These are phyloP conservation scores for Globisporangium cylindrosporum DNA, from an alignment of 352 stramenopile species.

Conservation along the genomic window DNA sequence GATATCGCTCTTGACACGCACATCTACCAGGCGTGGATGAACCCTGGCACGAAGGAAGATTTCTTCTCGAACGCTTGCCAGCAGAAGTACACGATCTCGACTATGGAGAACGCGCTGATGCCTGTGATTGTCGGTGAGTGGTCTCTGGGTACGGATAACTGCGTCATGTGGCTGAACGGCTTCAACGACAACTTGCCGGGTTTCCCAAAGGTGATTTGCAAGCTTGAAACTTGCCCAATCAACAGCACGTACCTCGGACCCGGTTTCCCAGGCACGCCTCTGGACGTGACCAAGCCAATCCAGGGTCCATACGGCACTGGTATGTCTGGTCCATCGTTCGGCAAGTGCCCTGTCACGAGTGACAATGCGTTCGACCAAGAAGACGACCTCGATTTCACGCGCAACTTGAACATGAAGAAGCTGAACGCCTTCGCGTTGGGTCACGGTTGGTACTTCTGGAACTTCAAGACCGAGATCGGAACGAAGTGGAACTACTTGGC, in stretches of 20 bases:
- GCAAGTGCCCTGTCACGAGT: conserved; percentile 83
- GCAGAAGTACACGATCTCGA: conserved; percentile 83
- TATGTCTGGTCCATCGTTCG: conserved; percentile 84
- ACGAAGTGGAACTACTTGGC: conserved; percentile 90
- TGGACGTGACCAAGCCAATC: conserved; percentile 84
- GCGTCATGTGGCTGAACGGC: conserved; percentile 82
- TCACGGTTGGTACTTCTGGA: conserved; percentile 96
- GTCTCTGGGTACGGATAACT: conserved; percentile 87
- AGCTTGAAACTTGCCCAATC: conserved; percentile 79
- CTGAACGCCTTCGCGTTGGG: conserved; percentile 89
- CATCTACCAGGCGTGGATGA: conserved; percentile 93
- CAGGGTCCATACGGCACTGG: conserved; percentile 83
- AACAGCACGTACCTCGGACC: conserved; percentile 87
- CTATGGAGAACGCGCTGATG: conserved; percentile 92
- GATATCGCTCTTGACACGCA: conserved; percentile 95
- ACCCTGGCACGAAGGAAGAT: conserved; percentile 56
- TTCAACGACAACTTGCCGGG: conserved; percentile 91
- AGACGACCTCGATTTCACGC: conserved; percentile 77
- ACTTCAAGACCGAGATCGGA: conserved; percentile 93
- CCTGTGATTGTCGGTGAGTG: conserved; percentile 95
- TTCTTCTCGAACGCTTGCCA: conserved; percentile 91
- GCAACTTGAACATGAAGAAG: conserved; percentile 89
- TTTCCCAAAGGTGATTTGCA: conserved; percentile 91
- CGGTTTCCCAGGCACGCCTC: conserved; percentile 86
- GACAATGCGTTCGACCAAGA: conserved; percentile 83